Evolutionary conservation across 371 early-diverging fungal species (phyloP), one percentile per base, ranked within the genome.

Genomic region (Amoeboaphelidium protococcarum): DNA sequence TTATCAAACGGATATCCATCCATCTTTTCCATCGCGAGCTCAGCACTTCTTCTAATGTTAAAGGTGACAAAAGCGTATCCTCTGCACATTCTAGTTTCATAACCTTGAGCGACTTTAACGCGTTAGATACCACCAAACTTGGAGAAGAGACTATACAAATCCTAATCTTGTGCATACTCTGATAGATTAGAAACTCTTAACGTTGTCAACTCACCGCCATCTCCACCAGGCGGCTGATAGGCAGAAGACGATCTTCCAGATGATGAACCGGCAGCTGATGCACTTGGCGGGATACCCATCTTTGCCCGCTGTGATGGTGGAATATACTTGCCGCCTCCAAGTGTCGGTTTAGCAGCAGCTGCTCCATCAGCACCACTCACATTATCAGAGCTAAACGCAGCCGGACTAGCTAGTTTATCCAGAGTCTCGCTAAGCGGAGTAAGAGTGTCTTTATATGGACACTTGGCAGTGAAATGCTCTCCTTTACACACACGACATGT

Each of bases 31-130:
- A 86, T 72, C 42, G 87, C 89, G 51, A 66, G 62, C 49, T 82
- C 76, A 50, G 88, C 90, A 59, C 78, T 74, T 41, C 72, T 73
- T 54, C 72, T 68, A 55, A 71, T 70, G 57, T 65, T 66, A 66
- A 79, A 94, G 24, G 78, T 76, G 24, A 91, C 84, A 57, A 90
- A 94, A 22, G 90, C 89, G 54, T 78, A 90, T n/a, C 95, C 95
- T 60, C 82, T 84, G 75, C 90, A 87, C 25, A 67, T 54, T 49
- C 74, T 72, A 25, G 84, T 85, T 40, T 77, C 75, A 49, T 74
- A 76, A 66, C 87, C 87, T 51, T 76, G 73, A 19, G 88, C 80
- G 52, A 90, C 71, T 58, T 74, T 84, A 46, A 76, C 74, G 55
- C 82, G 78, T 22, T 71, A 64, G 47, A 79, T 67, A 41, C 62